Evolutionary conservation across 1,139 yeast species (phyloP), one percentile per base, ranked within the genome.

Genomic region (Yamadazyma sp.): DNA sequence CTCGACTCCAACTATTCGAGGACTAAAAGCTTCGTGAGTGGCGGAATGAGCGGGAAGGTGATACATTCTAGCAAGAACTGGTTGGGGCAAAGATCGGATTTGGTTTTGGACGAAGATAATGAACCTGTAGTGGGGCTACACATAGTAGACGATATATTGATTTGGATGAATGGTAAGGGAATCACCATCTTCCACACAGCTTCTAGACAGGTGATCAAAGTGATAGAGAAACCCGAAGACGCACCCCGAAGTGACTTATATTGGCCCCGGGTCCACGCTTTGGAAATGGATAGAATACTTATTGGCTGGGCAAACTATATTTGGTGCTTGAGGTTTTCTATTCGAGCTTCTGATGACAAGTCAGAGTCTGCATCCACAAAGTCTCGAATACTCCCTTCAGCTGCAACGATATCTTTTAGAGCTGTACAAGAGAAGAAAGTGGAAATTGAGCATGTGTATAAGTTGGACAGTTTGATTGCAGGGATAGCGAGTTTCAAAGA

Each of bases 41-140:
- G 98, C 3, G 98, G 98, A 0, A 88, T 84, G 70, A 84, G 92
- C 12, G 98, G 98, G 0, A 81, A 86, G 42, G 83, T 92, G 0
- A 65, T 86, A 0, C 65, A 82, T 40, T 83, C 95, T 1, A 84
- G 83, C 34, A 73, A 81, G 45, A 87, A 86, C 49, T 92, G 98
- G 98, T 63, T 92, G 5, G 95, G 95, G 0, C 81, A 82, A 45
- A 70, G 96, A 41, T 69, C 74, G 1, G 98, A 92, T 53, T 69
- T 79, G 0, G 62, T 75, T 0, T 45, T 92, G 10, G 83, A 81
- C 27, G 74, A 77, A 39, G 78, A 77, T 8, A 70, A 77, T 32
- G 92, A 94, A 0, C 85, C 96, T 0, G 79, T 92, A 10, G 83
- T 88, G 2, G 78, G 83, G 8, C 69, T 89, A 2, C 75, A 75